These are phyloP conservation scores for Entophlyctis helioformis DNA, from an alignment of 192 early-diverging fungal species.

Conservation along the genomic window DNA sequence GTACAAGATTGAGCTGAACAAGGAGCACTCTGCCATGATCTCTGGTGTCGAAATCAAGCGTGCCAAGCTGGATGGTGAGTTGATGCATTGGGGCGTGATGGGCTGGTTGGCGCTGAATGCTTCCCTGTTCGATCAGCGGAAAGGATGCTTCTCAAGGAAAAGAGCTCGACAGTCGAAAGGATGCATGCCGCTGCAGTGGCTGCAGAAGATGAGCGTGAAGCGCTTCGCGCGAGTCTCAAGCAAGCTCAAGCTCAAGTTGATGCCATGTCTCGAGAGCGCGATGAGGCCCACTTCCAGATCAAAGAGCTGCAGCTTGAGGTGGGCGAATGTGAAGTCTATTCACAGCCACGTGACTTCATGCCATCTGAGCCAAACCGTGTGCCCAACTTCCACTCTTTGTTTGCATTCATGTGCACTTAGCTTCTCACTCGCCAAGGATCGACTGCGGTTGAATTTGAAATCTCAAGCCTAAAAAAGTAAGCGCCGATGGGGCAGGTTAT, in stretches of 20 bases:
- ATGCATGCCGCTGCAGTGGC: constrained; percentile 3
- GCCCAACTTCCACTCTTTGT: too few species aligned
- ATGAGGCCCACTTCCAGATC: constrained; percentile 13
- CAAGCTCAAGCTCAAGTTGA: constrained; percentile 4
- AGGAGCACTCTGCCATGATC: constrained; percentile 17
- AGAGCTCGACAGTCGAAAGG: constrained; percentile 8
- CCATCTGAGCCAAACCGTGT: too few species aligned
- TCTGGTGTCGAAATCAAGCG: constrained; percentile 24
- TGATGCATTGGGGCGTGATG: too few species aligned
- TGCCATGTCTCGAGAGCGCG: constrained; percentile 9
- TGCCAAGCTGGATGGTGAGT: constrained; percentile 22
- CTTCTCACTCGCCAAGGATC: constrained; percentile 16
- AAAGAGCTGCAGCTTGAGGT: constrained; percentile 25
- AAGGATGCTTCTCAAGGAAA: constrained; percentile 16
- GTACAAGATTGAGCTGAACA: constrained; percentile 32
- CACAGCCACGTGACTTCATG: too few species aligned
- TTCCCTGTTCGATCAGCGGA: too few species aligned
- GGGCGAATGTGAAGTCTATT: too few species aligned
- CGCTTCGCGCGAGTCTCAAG: constrained; percentile 7
- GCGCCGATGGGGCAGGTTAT: too few species aligned
- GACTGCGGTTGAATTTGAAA: constrained; percentile 37
- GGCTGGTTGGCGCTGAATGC: too few species aligned
- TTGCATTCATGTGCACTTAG: too few species aligned
- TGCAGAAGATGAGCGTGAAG: constrained; percentile 6
- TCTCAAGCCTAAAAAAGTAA: constrained; percentile 31